phyloP scores from a whole-genome alignment of 352 stramenopile genomes.

The Phytophthora agathidicida region DNA sequence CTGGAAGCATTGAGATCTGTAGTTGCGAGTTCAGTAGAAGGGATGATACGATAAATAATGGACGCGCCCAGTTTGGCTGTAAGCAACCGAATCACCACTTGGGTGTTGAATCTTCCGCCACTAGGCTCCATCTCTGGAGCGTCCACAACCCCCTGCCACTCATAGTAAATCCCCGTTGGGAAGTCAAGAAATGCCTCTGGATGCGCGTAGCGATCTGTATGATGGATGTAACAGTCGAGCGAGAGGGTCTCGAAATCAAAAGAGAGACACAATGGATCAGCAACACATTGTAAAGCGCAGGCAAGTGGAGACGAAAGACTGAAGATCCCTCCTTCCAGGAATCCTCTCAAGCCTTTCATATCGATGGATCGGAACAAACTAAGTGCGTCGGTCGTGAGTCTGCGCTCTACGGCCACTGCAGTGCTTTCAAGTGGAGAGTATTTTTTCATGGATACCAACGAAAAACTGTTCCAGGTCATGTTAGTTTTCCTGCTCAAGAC shows the following conservation, averaged over 20 bases:
- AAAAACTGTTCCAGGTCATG: constrained; percentile 1
- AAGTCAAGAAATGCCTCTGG: constrained; percentile 73
- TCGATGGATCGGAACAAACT: constrained; percentile 47
- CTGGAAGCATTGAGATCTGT: constrained; percentile 17
- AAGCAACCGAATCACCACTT: constrained; percentile 60
- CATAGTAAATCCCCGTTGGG: constrained; percentile 73
- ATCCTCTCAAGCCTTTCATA: constrained; percentile 58
- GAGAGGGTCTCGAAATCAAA: constrained; percentile 75
- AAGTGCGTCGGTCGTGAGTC: constrained; percentile 20
- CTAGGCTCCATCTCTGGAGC: constrained; percentile 61
- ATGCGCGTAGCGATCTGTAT: constrained; percentile 71
- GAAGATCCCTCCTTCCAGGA: constrained; percentile 64
- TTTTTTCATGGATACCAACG: constrained; percentile 3
- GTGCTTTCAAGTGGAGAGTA: background rate
- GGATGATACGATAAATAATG: constrained; percentile 68
- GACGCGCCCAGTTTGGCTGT: constrained; percentile 52
- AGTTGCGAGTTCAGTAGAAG: constrained; percentile 17
- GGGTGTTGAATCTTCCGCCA: constrained; percentile 60
- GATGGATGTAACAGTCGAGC: constrained; percentile 70
- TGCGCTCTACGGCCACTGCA: background rate
- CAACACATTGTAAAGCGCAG: constrained; percentile 56
- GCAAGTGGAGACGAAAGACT: constrained; percentile 26
- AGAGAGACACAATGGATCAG: constrained; percentile 63
- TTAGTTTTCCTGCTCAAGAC: constrained; percentile 4
- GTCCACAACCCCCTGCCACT: constrained; percentile 68